Conservation (phyloP, 2,329 filamentous ascomycete species). For the Pyricularia sp. region DNA sequence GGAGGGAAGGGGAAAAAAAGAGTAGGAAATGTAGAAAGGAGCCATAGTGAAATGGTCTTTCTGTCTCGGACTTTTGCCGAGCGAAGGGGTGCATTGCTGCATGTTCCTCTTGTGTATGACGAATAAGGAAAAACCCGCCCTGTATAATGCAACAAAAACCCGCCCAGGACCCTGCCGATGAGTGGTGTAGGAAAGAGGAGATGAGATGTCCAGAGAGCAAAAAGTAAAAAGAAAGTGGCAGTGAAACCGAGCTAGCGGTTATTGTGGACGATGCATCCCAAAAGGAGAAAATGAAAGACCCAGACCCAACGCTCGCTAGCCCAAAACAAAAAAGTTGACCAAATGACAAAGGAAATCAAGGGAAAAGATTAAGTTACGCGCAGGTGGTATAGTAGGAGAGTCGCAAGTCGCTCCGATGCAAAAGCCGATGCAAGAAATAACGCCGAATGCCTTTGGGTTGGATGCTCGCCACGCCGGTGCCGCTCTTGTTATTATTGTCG, state of each 20-base stretch:
- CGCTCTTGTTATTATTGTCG: conserved; percentile 1
- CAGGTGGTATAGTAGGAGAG: conserved; percentile 16
- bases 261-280: conserved; percentile 23
- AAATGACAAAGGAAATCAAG: conserved; percentile 17
- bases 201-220: conserved; percentile 26
- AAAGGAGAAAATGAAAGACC: conserved; percentile 25
- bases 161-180: conserved; percentile 45
- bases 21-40: conserved; percentile 20
- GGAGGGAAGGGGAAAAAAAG: conserved; percentile 16
- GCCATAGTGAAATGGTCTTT: conserved; percentile 23
- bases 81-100: conserved; percentile 50
- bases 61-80: conserved; percentile 39
- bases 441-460: conserved; percentile 19
- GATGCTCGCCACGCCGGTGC: conserved; percentile 3
- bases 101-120: conserved; percentile 44
- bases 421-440: conserved; percentile 24
- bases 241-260: conserved; percentile 39
- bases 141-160: conserved; percentile 45
- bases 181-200: conserved; percentile 15
- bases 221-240: conserved; percentile 17
- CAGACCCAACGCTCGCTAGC: conserved; percentile 29
- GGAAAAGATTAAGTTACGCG: conserved; percentile 19
- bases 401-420: conserved; percentile 16
- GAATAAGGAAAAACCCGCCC: conserved; percentile 25
- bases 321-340: conserved; percentile 18